These are phyloP conservation scores for Eremochloa ophiuroides DNA, from an alignment of 176 grass and related monocot genomes.

Conservation along the genomic window DNA sequence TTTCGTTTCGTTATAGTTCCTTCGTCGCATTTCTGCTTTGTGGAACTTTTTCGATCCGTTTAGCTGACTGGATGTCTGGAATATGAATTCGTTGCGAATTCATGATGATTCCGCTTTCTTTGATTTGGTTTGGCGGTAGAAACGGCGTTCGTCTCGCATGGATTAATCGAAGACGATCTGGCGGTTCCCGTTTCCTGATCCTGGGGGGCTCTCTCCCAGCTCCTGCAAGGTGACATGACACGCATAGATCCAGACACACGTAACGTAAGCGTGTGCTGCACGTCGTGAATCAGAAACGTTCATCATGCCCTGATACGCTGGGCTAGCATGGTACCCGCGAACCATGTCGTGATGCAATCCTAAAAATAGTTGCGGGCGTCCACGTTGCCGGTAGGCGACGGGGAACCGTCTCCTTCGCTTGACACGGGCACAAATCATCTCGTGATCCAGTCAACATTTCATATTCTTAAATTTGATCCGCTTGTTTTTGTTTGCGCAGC, in stretches of 20 bases:
- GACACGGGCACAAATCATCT: neutral
- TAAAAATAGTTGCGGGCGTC: conserved; percentile 33
- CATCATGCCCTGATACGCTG: neutral
- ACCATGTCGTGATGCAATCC: neutral
- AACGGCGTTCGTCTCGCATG: neutral
- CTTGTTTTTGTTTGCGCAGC: neutral
- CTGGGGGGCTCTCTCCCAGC: neutral
- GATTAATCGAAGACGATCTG: neutral
- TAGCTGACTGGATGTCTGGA: too few species aligned
- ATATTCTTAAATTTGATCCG: neutral
- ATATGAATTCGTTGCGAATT: too few species aligned
- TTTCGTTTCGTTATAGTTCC: neutral
- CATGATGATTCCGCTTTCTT: neutral
- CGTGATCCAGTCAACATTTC: neutral
- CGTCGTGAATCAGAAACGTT: neutral
- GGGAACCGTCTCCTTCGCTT: neutral
- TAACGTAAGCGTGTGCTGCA: conserved; percentile 12
- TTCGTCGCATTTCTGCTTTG: neutral
- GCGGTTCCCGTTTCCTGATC: neutral
- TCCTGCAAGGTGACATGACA: neutral
- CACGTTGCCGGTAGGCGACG: neutral
- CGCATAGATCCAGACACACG: neutral
- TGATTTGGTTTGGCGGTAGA: neutral
- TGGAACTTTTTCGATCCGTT: too few species aligned
- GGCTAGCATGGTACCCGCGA: neutral